A percentile compares a stretch with the other conserved stretches of the same genome.
Conservation (phyloP, 176 grass and related monocot genomes). For the Pontederia paniculata region DNA sequence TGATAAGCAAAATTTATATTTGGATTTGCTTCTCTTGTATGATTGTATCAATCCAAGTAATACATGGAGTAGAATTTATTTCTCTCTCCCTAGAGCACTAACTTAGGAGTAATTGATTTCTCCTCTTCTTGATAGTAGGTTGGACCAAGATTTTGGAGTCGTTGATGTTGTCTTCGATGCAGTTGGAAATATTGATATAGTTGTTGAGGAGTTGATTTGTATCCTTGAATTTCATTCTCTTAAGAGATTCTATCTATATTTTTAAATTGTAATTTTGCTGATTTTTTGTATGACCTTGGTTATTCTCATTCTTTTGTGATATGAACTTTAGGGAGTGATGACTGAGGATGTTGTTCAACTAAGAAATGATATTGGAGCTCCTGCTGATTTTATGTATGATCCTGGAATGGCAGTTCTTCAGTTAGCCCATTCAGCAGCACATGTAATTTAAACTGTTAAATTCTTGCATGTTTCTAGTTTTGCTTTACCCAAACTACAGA, state of each 20-base stretch:
- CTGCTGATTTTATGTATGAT: too few relatives aligned
- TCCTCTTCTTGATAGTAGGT: conserved; percentile 89
- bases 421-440: conserved; percentile 45
- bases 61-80: too few relatives aligned
- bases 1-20: too few relatives aligned
- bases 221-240: not conserved
- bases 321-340: conserved; percentile 63
- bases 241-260: not conserved
- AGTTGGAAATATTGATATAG: too few relatives aligned
- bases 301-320: conserved; percentile 1
- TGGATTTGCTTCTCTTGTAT: too few relatives aligned
- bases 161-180: conserved; percentile 74
- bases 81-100: too few relatives aligned
- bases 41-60: too few relatives aligned
- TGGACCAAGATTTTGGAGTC: conserved; percentile 84
- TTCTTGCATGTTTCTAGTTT: not conserved
- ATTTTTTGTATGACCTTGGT: too few relatives aligned
- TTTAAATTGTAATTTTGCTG: not conserved
- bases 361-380: conserved; percentile 78
- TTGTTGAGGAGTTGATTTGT: conserved; percentile 76
- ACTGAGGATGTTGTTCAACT: conserved; percentile 85
- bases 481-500: too few relatives aligned
- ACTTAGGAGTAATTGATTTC: too few relatives aligned
- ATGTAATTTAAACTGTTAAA: not conserved
- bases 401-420: conserved; percentile 96